A percentile compares a stretch with the other conserved stretches of the same genome.
These are phyloP conservation scores for Bruguiera gymnorhiza DNA, from an alignment of 345 rosid genomes.

Conservation along the genomic window DNA sequence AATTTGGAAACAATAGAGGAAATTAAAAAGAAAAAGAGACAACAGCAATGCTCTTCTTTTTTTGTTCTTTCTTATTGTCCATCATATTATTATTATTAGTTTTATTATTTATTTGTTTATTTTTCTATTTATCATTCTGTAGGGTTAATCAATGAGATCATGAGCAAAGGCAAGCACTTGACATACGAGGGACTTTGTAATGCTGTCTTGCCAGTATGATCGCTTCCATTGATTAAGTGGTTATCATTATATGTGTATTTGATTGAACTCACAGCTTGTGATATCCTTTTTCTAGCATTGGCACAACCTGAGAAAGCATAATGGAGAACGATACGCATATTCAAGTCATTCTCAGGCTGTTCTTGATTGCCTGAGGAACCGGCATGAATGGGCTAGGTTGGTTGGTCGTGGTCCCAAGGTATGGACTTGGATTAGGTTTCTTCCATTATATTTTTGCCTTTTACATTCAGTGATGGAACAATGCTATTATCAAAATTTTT, in stretches of 20 bases:
- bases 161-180: slow-evolving; percentile 94
- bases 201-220: slow-evolving; percentile 84
- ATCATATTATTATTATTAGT: not conserved
- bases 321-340: slow-evolving; percentile 97
- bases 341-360: slow-evolving; percentile 98
- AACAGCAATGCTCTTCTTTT: not conserved
- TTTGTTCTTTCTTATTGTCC: not conserved
- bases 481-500: no score
- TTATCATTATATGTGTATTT: slow-evolving; percentile 13
- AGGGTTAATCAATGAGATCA: slow-evolving; percentile 85
- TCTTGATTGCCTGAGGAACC: slow-evolving; percentile 94
- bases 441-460: not conserved
- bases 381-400: slow-evolving; percentile 94
- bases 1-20: not conserved
- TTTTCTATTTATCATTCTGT: slow-evolving; percentile 6
- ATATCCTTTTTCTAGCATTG: slow-evolving; percentile 65
- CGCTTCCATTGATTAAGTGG: slow-evolving; percentile 2
- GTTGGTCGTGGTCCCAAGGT: slow-evolving; percentile 99
- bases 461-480: no score
- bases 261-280: slow-evolving; percentile 1
- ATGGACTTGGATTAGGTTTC: not conserved
- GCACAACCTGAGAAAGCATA: slow-evolving; percentile 94
- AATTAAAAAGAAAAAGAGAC: not conserved
- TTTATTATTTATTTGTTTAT: not conserved
- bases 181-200: slow-evolving; percentile 90